Conservation (phyloP, 768 basidiomycete genomes). For the Obba rivulosa region DNA sequence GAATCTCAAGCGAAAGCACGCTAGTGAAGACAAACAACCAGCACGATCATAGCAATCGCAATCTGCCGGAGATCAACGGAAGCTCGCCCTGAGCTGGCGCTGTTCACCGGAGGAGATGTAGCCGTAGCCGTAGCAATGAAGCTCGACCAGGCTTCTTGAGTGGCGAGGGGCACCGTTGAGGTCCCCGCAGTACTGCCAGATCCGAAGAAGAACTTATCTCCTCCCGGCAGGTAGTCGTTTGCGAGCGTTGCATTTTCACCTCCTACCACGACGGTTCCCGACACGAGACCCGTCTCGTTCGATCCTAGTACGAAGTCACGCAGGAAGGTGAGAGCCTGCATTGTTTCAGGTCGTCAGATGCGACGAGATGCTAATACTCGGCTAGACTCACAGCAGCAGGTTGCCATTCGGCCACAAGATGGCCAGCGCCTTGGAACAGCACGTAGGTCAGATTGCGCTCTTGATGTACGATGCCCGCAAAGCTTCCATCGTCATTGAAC, state of each 20-base stretch:
- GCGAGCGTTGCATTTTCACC: constrained; percentile 46
- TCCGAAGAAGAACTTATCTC: constrained; percentile 51
- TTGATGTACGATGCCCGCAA: constrained; percentile 68
- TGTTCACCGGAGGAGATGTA: not conserved
- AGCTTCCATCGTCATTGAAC: constrained; percentile 51
- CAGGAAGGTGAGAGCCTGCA: constrained; percentile 54
- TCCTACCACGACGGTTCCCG: constrained; percentile 33
- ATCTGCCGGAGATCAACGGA: no score
- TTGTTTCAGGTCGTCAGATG: not conserved
- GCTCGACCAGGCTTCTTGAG: constrained; percentile 25
- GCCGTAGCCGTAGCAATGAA: constrained; percentile 22
- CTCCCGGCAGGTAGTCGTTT: constrained; percentile 43
- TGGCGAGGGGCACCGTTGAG: constrained; percentile 21
- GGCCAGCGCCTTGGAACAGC: constrained; percentile 34
- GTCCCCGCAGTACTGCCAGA: constrained; percentile 26
- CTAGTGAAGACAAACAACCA: no score
- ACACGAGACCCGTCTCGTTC: constrained; percentile 53
- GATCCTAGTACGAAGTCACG: constrained; percentile 64
- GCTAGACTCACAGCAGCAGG: constrained; percentile 38
- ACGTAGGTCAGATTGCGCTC: constrained; percentile 53
- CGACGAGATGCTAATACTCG: not conserved
- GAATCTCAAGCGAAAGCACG: no score
- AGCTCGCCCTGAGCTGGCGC: no score
- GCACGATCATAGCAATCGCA: no score
- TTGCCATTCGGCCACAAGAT: constrained; percentile 31